Conservation (phyloP, 2,329 filamentous ascomycete species). For the Calonectria pseudoturangicola region DNA sequence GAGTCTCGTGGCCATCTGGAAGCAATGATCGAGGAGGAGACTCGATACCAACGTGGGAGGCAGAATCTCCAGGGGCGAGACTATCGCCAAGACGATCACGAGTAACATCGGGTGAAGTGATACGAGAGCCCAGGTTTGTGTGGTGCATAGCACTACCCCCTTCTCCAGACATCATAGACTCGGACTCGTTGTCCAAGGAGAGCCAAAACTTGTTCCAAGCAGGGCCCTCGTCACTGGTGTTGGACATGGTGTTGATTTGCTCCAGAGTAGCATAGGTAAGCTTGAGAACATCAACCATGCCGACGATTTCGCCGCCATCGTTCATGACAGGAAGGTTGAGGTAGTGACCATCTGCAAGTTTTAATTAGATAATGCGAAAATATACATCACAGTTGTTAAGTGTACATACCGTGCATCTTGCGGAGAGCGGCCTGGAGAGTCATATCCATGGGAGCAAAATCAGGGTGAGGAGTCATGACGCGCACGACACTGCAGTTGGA, state of each 20-base stretch:
- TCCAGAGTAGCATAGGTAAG: slow-evolving; percentile 98
- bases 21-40: slow-evolving; percentile 82
- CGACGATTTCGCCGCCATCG: slow-evolving; percentile 95
- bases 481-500: slow-evolving; percentile 97
- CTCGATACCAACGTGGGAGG: slow-evolving; percentile 90
- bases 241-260: slow-evolving; percentile 97
- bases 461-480: slow-evolving; percentile 99
- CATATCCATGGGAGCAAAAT: slow-evolving; percentile 99
- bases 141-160: slow-evolving; percentile 83
- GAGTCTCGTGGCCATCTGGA: slow-evolving; percentile 67
- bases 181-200: slow-evolving; percentile 94
- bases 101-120: slow-evolving; percentile 86
- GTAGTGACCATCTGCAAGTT: slow-evolving; percentile 89
- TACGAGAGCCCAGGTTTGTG: slow-evolving; percentile 79
- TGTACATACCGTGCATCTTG: slow-evolving; percentile 94
- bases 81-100: slow-evolving; percentile 86
- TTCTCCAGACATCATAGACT: slow-evolving; percentile 96
- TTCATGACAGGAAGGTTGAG: slow-evolving; percentile 99
- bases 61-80: slow-evolving; percentile 93
- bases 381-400: neutral
- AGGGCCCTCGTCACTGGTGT: slow-evolving; percentile 91
- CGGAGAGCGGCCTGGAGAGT: slow-evolving; percentile 97
- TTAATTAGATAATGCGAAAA: slow-evolving; percentile 41
- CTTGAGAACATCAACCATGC: slow-evolving; percentile 99
- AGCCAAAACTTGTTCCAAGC: slow-evolving; percentile 99